A percentile compares a stretch with the other conserved stretches of the same genome.
Conservation (phyloP, 495 filamentous ascomycete species). For the Penicillium argentinense region DNA sequence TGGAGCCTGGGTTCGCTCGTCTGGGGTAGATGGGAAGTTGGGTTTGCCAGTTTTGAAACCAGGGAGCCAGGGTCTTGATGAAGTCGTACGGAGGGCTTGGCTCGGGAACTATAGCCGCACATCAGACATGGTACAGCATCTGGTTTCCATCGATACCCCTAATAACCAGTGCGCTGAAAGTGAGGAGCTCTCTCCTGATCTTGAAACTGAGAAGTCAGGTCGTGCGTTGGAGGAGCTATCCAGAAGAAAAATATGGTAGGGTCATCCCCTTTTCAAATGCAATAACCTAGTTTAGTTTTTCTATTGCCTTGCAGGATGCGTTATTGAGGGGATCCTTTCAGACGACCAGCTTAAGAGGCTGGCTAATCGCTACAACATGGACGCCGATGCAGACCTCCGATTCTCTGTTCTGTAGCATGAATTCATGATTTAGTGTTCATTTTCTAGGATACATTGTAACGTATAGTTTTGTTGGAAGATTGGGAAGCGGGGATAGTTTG, state of each 20-base stretch:
- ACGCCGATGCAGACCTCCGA: conserved; percentile 27
- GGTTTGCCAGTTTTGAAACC: conserved; percentile 19
- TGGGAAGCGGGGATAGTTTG: no score
- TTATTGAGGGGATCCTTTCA: conserved; percentile 20
- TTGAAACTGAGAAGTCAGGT: conserved; percentile 12
- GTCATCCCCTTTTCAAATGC: conserved; percentile 4
- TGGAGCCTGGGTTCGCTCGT: conserved; percentile 22
- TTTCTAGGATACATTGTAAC: no score
- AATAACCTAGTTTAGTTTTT: conserved; percentile 11
- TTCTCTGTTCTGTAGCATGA: no score
- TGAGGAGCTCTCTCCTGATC: neutral
- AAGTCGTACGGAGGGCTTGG: conserved; percentile 23
- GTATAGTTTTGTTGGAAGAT: no score
- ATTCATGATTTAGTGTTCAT: no score
- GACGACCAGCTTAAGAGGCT: conserved; percentile 19
- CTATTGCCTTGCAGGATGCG: conserved; percentile 15
- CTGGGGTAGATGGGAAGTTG: conserved; percentile 21
- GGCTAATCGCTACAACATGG: conserved; percentile 22
- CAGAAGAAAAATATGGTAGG: conserved; percentile 21
- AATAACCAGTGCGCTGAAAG: neutral
- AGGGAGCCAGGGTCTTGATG: conserved; percentile 16
- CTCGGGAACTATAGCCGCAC: conserved; percentile 25
- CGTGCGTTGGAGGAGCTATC: conserved; percentile 16
- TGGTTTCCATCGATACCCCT: conserved; percentile 6
- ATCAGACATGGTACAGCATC: conserved; percentile 19